Conservation (phyloP, 306 rosid genomes). For the Datisca glomerata region DNA sequence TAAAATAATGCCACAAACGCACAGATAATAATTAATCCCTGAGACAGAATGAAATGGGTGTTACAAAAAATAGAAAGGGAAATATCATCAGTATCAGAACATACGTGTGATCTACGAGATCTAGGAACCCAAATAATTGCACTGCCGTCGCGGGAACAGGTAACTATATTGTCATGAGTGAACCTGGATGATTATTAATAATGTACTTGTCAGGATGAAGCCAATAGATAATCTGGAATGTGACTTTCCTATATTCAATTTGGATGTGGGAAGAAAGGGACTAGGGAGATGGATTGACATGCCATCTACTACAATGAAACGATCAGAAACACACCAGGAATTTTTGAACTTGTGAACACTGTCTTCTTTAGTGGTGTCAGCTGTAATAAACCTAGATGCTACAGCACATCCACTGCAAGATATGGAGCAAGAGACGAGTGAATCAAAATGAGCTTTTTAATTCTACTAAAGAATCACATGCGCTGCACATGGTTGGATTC, state of each 20-base stretch:
- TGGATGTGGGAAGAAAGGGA: not conserved
- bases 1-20: not conserved
- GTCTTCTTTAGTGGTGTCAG: constrained; percentile 79
- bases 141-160: constrained; percentile 99
- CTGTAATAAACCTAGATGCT: constrained; percentile 48
- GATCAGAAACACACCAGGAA: constrained; percentile 46
- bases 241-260: not conserved
- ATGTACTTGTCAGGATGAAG: not conserved
- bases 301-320: constrained; percentile 9
- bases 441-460: constrained; percentile 10
- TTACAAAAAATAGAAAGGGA: constrained; percentile 4
- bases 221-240: not conserved
- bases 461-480: constrained; percentile 6
- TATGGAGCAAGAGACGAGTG: constrained; percentile 21
- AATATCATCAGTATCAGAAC: constrained; percentile 15
- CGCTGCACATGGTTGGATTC: no score
- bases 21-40: not conserved
- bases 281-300: constrained; percentile 13
- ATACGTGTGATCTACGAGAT: constrained; percentile 91
- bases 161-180: constrained; percentile 90
- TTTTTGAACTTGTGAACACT: constrained; percentile 85
- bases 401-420: constrained; percentile 90
- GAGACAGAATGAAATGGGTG: not conserved
- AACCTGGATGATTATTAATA: constrained; percentile 46
- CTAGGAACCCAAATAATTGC: constrained; percentile 98